These are phyloP conservation scores for Tirmania nivea DNA, from an alignment of 495 filamentous ascomycete species.

Conservation along the genomic window DNA sequence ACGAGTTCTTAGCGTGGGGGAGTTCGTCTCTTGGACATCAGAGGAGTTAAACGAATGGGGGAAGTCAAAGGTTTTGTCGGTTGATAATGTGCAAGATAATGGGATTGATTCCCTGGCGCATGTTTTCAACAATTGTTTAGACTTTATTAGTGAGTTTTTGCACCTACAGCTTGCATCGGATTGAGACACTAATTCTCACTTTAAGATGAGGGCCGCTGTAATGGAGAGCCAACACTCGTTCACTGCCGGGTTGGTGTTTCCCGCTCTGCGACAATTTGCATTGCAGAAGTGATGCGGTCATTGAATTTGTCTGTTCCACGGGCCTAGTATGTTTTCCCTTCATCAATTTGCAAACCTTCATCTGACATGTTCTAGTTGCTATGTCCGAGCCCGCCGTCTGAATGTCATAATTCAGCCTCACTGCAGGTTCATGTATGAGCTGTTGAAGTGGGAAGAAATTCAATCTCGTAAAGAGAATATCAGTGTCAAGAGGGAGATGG, in stretches of 20 bases:
- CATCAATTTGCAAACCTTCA: not conserved
- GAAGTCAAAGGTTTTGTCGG: constrained; percentile 47
- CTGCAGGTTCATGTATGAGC: constrained; percentile 39
- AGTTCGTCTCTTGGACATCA: constrained; percentile 59
- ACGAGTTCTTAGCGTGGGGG: constrained; percentile 83
- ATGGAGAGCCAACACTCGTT: constrained; percentile 70
- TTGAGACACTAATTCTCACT: not conserved
- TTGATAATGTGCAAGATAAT: constrained; percentile 83
- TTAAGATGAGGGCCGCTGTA: constrained; percentile 49
- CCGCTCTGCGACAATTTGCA: constrained; percentile 87
- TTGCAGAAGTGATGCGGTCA: constrained; percentile 85
- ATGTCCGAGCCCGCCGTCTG: constrained; percentile 72
- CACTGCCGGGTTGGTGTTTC: constrained; percentile 95
- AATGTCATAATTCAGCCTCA: constrained; percentile 45
- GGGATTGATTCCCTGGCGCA: constrained; percentile 78
- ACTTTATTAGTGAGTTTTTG: constrained; percentile 61
- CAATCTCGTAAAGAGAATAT: constrained; percentile 26
- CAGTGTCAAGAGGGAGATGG: constrained; percentile 47
- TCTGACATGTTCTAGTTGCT: constrained; percentile 35
- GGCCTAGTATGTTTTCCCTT: constrained; percentile 43
- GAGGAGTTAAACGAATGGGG: constrained; percentile 47
- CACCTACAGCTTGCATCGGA: not conserved
- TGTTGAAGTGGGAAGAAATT: constrained; percentile 87
- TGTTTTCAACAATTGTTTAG: constrained; percentile 68
- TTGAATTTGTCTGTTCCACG: constrained; percentile 63